Evolutionary conservation across 2,329 filamentous ascomycete genomes (phyloP).

Genomic region (Dactylellina drechsleri): DNA sequence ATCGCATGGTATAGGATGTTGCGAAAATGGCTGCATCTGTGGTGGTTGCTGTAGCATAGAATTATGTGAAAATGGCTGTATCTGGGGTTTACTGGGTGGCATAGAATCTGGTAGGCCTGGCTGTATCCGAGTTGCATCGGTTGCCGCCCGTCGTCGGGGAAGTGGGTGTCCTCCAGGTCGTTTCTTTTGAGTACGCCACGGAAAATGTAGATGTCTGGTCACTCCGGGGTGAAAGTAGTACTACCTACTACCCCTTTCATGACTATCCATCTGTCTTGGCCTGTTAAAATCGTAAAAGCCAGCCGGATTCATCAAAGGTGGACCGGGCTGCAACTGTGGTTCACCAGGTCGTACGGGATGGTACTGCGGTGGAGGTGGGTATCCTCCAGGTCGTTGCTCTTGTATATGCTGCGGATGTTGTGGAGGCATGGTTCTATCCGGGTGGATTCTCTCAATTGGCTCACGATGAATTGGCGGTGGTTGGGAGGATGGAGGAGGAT

Average conservation of each 20-base stretch:
- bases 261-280: conserved; percentile 51
- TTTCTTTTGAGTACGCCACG: too few species aligned
- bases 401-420: conserved; percentile 51
- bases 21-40: too few species aligned
- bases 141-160: too few species aligned
- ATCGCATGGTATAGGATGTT: too few species aligned
- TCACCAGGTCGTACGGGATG: conserved; percentile 30
- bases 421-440: conserved; percentile 47
- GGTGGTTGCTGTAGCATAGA: too few species aligned
- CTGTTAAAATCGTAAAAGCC: conserved; percentile 36
- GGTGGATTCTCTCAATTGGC: conserved; percentile 47
- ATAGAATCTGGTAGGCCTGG: too few species aligned
- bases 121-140: too few species aligned
- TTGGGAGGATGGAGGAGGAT: conserved; percentile 41
- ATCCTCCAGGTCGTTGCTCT: conserved; percentile 37
- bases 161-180: too few species aligned
- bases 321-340: conserved; percentile 19
- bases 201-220: too few species aligned
- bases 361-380: conserved; percentile 46
- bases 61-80: too few species aligned
- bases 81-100: too few species aligned
- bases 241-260: conserved; percentile 42
- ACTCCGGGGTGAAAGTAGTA: too few species aligned
- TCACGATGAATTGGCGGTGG: conserved; percentile 47
- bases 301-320: conserved; percentile 21